phyloP scores from a whole-genome alignment of 192 early-diverging fungal species.

The Backusella circina region DNA sequence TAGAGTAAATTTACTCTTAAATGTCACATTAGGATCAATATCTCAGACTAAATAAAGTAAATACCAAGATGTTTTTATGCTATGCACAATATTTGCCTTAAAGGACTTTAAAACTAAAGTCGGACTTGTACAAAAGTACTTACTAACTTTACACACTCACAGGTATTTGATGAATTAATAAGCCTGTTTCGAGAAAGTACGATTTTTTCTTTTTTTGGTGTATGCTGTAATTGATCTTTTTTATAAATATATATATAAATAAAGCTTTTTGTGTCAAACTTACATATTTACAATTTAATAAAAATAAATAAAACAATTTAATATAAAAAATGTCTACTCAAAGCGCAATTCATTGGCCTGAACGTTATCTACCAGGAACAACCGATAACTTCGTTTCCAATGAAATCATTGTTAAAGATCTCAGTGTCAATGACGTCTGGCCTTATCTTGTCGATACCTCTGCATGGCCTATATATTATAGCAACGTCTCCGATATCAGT shows the following conservation, averaged over 20 bases:
- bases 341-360: slow-evolving; percentile 4
- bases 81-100: too few species aligned
- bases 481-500: neutral
- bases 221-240: neutral
- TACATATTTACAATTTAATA: neutral
- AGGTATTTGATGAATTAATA: neutral
- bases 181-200: neutral
- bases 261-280: neutral
- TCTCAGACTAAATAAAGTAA: too few species aligned
- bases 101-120: too few species aligned
- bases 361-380: neutral
- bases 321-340: neutral
- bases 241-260: neutral
- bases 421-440: neutral
- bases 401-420: neutral
- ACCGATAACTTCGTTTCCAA: slow-evolving; percentile 8
- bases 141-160: neutral
- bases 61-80: too few species aligned
- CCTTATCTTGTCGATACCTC: neutral
- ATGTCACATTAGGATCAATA: too few species aligned
- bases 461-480: neutral
- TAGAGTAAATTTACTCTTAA: too few species aligned
- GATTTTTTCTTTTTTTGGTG: neutral
- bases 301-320: neutral
- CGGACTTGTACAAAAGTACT: too few species aligned